Evolutionary conservation across 2,329 filamentous ascomycete genomes (phyloP), one percentile per base, ranked within the genome.

Genomic region (Colletotrichum chlorophyti): DNA sequence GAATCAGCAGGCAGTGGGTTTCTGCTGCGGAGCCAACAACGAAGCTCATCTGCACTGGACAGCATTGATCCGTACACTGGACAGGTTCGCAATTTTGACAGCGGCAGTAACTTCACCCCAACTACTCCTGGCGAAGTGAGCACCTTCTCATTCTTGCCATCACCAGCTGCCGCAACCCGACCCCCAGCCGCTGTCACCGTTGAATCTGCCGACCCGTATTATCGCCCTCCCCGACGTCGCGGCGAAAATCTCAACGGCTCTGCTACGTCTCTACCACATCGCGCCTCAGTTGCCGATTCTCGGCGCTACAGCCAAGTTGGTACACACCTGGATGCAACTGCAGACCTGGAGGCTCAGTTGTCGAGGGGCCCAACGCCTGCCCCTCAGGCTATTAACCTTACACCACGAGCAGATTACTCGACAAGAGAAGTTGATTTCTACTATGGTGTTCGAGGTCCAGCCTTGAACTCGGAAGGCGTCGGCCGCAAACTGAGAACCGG

Each of bases 391-490:
- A 71, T 75, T 55, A 72, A 82, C 29, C 79, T 83, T 31, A 76
- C 80, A 2, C 87, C 85, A 19, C 82, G 86, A 42, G 88, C 90
- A 1, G 94, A 99, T 69, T 98, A 98, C 69, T 89, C 93, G 2
- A 95, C 94, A 1, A 89, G 95, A 53, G 95, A 99, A 73, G 92
- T 96, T 0, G 95, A 99, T 72, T 97, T 97, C 68, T 98, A 98
- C 74, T 98, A 99, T 68, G 91, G 93, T 9, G 90, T 96, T 15
- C 87, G 95, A 29, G 95, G 95, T 0, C 91, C 93, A 17, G 92
- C 94, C 1, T 77, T 98, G 11, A 93, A 89, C 65, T 90, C 92
- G 2, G 91, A 92, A 60, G 87, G 87, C 3, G 90, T 90, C 0
- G 92, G 91, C 17, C 84, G 95, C 46, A 94, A 91, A 70, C 80